These are phyloP conservation scores for Salix arbutifolia DNA, from an alignment of 345 rosid species.

Conservation along the genomic window DNA sequence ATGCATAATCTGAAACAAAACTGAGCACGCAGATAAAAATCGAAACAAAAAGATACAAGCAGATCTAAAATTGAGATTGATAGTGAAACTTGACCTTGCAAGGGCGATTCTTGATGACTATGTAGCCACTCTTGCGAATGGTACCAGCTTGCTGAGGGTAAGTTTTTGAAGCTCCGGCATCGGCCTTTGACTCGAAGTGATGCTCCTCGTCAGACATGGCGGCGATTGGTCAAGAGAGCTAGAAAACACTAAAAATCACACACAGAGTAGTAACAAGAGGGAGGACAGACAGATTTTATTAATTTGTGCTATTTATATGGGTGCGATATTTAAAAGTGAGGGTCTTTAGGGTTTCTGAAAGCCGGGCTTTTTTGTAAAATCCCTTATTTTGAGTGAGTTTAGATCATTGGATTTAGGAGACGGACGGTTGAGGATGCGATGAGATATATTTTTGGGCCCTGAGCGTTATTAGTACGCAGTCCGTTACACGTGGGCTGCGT, in stretches of 20 bases:
- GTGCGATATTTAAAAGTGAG: not conserved
- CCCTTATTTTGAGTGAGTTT: not conserved
- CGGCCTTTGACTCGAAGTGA: constrained; percentile 36
- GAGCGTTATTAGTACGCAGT: constrained; percentile 3
- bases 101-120: constrained; percentile 30
- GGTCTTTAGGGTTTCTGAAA: constrained; percentile 4
- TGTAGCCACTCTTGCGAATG: constrained; percentile 31
- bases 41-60: not conserved
- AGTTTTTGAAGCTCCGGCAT: constrained; percentile 35
- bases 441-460: not conserved
- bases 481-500: constrained; percentile 7
- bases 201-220: constrained; percentile 38
- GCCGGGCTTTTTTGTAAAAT: not conserved
- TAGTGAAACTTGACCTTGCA: constrained; percentile 19
- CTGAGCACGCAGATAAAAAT: not conserved
- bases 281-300: not conserved
- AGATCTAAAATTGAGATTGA: not conserved
- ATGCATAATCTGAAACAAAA: not conserved
- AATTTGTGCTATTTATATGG: constrained; percentile 6
- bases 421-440: not conserved
- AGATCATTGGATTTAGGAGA: not conserved
- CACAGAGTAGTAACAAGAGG: not conserved
- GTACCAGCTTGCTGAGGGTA: constrained; percentile 35
- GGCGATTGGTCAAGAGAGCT: not conserved
- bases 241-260: not conserved